Conservation (phyloP, 352 stramenopile species). For the Globisporangium okanoganense region DNA sequence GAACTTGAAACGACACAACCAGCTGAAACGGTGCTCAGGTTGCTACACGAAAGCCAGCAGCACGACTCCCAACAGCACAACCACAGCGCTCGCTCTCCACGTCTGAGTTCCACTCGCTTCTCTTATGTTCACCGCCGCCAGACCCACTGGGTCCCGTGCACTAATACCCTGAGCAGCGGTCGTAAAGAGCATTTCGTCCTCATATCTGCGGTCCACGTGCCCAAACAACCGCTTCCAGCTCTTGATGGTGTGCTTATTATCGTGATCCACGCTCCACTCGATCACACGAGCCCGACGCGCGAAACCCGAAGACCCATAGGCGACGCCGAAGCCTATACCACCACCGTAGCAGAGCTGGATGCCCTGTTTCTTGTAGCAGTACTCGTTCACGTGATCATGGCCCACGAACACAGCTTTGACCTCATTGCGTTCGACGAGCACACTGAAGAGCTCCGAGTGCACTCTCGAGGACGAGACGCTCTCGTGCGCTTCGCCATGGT, state of each 20-base stretch:
- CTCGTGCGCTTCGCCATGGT: too few relatives aligned
- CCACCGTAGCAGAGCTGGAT: slow-evolving; percentile 60
- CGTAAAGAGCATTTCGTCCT: too few relatives aligned
- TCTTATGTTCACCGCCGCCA: too few relatives aligned
- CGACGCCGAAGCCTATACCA: slow-evolving; percentile 35
- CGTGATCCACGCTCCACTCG: slow-evolving; percentile 10
- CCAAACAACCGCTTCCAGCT: slow-evolving; percentile 24
- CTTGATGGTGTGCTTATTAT: slow-evolving; percentile 14
- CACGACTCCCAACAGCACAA: too few relatives aligned
- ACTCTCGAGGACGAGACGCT: slow-evolving; percentile 20
- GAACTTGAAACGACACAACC: too few relatives aligned
- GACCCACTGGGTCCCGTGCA: too few relatives aligned
- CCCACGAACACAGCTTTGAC: slow-evolving; percentile 59
- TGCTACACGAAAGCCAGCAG: too few relatives aligned
- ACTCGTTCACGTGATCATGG: slow-evolving; percentile 64
- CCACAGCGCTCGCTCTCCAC: too few relatives aligned
- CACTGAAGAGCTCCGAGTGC: slow-evolving; percentile 34
- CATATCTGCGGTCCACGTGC: too few relatives aligned
- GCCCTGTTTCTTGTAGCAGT: slow-evolving; percentile 39
- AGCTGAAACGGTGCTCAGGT: too few relatives aligned
- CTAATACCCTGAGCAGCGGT: too few relatives aligned
- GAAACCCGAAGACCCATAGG: slow-evolving; percentile 28
- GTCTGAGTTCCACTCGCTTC: too few relatives aligned
- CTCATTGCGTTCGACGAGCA: slow-evolving; percentile 38
- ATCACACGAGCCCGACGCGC: slow-evolving; percentile 35